phyloP scores from a whole-genome alignment of 495 filamentous ascomycete genomes.

The Hypoxylon subgilvum region DNA sequence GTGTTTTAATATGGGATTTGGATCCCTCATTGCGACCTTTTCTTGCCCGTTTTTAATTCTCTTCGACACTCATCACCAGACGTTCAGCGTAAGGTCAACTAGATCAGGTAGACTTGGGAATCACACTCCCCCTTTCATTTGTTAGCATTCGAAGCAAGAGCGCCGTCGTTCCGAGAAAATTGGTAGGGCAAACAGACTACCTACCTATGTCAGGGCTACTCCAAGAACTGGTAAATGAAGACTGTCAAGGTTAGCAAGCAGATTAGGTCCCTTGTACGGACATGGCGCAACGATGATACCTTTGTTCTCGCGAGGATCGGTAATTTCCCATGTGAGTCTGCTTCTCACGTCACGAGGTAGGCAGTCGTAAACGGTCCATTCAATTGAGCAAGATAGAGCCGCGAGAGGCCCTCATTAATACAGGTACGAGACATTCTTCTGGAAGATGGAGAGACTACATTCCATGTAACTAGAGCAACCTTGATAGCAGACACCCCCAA shows the following conservation, averaged over 20 bases:
- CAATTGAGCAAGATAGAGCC: too few species aligned
- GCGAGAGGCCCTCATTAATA: too few species aligned
- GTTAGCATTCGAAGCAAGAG: constrained; percentile 19
- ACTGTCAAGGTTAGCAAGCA: not conserved
- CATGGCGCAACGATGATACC: not conserved
- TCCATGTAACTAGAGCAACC: too few species aligned
- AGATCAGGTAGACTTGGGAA: constrained; percentile 11
- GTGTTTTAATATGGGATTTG: constrained; percentile 69
- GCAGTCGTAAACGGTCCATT: too few species aligned
- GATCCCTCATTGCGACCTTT: not conserved
- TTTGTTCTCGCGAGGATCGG: constrained; percentile 7
- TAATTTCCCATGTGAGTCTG: constrained; percentile 9
- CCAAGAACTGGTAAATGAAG: not conserved
- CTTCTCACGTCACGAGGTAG: constrained; percentile 3
- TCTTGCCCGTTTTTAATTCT: constrained; percentile 17
- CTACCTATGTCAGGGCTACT: constrained; percentile 9
- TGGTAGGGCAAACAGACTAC: constrained; percentile 5
- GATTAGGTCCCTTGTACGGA: not conserved
- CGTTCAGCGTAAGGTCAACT: constrained; percentile 18
- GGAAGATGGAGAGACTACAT: too few species aligned
- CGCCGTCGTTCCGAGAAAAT: constrained; percentile 8
- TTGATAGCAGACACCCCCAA: too few species aligned
- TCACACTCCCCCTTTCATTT: constrained; percentile 8
- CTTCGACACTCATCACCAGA: constrained; percentile 10
- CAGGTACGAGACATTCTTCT: too few species aligned